Evolutionary conservation across 306 rosid species (phyloP).

Genomic region (Ziziphus jujuba): DNA sequence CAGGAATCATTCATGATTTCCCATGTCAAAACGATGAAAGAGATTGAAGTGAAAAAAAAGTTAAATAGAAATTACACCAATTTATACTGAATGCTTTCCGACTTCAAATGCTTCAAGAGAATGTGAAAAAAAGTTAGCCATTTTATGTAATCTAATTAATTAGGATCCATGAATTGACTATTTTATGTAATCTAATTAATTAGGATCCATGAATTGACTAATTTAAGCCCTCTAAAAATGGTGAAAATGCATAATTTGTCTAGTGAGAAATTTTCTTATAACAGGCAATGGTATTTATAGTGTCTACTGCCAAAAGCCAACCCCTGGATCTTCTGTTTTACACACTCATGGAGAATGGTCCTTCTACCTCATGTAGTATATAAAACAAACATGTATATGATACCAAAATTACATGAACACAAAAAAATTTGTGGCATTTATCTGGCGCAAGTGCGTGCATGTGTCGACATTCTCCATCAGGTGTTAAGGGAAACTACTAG

Average conservation of each 20-base stretch:
- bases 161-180: not conserved
- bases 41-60: no score
- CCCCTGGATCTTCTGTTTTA: no score
- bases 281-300: not conserved
- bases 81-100: not conserved
- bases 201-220: not conserved
- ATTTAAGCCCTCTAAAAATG: not conserved
- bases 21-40: not conserved
- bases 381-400: not conserved
- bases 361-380: not conserved
- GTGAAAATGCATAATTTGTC: not conserved
- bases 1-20: constrained; percentile 17
- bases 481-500: not conserved
- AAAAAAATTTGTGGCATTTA: not conserved
- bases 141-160: not conserved
- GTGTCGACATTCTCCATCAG: not conserved
- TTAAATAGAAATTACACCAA: not conserved
- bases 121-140: not conserved
- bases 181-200: constrained; percentile 6
- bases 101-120: not conserved
- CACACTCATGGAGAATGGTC: not conserved
- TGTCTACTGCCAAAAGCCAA: no score
- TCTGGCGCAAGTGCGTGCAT: not conserved
- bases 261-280: not conserved
- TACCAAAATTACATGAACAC: not conserved